A percentile compares a stretch with the other conserved stretches of the same genome.
phyloP scores from a whole-genome alignment of 192 early-diverging fungal genomes.

The Spizellomyces punctatus region DNA sequence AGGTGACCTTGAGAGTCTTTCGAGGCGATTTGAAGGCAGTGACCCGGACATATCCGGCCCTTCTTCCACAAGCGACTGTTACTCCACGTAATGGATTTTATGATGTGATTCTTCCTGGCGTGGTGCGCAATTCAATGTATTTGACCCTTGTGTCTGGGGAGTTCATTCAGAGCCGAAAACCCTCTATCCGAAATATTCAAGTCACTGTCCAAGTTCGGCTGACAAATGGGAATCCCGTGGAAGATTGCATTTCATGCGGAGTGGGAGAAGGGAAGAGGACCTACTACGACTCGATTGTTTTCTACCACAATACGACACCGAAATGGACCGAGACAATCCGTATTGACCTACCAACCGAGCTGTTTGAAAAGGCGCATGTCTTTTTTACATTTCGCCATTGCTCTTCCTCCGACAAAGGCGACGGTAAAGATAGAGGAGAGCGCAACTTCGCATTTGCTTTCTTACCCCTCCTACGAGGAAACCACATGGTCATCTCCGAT shows the following conservation, averaged over 20 bases:
- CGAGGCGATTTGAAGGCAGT: conserved; percentile 25
- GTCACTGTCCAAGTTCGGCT: conserved; percentile 59
- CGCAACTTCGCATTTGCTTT: conserved; percentile 66
- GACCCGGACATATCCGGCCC: conserved; percentile 40
- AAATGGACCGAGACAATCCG: conserved; percentile 67
- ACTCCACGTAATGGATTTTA: conserved; percentile 63
- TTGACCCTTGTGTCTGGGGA: conserved; percentile 60
- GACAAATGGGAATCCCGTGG: conserved; percentile 57
- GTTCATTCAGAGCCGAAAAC: conserved; percentile 49
- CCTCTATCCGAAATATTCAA: conserved; percentile 58
- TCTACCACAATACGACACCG: conserved; percentile 61
- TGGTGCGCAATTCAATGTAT: conserved; percentile 61
- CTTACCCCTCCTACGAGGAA: conserved; percentile 52
- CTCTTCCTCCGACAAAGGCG: conserved; percentile 15
- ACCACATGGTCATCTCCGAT: conserved; percentile 61
- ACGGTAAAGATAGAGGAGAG: conserved; percentile 37
- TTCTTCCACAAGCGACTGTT: conserved; percentile 44
- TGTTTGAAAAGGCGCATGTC: conserved; percentile 62
- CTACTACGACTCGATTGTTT: conserved; percentile 61
- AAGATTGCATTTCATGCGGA: conserved; percentile 56
- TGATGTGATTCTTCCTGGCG: conserved; percentile 47
- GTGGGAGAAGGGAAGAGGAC: conserved; percentile 31
- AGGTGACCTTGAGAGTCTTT: conserved; percentile 33
- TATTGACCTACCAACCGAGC: conserved; percentile 55
- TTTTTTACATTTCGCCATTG: conserved; percentile 62